A percentile compares a stretch with the other conserved stretches of the same genome.
Evolutionary conservation across 2,329 filamentous ascomycete species (phyloP).

Genomic region (Cyclaneusma minus): DNA sequence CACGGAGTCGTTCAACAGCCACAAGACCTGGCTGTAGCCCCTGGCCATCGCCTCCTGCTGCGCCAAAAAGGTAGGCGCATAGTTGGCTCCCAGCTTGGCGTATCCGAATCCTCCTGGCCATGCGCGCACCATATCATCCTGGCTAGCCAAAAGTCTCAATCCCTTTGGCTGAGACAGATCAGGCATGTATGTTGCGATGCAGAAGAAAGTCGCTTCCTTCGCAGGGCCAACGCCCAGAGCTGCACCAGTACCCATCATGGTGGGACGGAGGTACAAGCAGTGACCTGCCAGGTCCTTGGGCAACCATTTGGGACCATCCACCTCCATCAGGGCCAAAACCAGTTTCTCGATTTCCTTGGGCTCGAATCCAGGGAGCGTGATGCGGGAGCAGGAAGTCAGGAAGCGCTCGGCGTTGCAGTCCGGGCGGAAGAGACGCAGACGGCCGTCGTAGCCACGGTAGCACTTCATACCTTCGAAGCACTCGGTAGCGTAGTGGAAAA

Average conservation of each 20-base stretch:
- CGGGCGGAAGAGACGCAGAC: conserved; percentile 47
- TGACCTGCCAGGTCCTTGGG: conserved; percentile 49
- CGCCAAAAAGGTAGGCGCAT: conserved; percentile 68
- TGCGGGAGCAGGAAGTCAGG: conserved; percentile 43
- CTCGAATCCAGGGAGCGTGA: conserved; percentile 61
- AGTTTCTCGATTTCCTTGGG: conserved; percentile 59
- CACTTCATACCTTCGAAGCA: conserved; percentile 82
- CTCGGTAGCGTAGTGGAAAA: conserved; percentile 79
- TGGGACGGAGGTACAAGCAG: conserved; percentile 76
- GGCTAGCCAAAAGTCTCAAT: conserved; percentile 63
- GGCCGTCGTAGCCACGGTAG: conserved; percentile 58
- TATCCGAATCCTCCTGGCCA: conserved; percentile 91
- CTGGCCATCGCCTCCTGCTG: conserved; percentile 56
- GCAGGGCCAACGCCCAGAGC: conserved; percentile 72
- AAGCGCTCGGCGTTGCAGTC: conserved; percentile 33
- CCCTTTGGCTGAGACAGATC: conserved; percentile 36
- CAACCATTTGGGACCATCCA: conserved; percentile 67
- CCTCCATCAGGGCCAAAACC: conserved; percentile 52
- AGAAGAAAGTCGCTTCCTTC: conserved; percentile 73
- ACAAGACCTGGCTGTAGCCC: conserved; percentile 85
- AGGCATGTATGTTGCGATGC: conserved; percentile 55
- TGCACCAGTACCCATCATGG: conserved; percentile 68
- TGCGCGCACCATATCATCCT: conserved; percentile 71
- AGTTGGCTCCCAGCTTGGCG: conserved; percentile 88
- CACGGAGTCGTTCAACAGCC: conserved; percentile 74